A percentile compares a stretch with the other conserved stretches of the same genome.
These are phyloP conservation scores for Aspergillus campestris DNA, from an alignment of 495 filamentous ascomycete genomes.

Conservation along the genomic window DNA sequence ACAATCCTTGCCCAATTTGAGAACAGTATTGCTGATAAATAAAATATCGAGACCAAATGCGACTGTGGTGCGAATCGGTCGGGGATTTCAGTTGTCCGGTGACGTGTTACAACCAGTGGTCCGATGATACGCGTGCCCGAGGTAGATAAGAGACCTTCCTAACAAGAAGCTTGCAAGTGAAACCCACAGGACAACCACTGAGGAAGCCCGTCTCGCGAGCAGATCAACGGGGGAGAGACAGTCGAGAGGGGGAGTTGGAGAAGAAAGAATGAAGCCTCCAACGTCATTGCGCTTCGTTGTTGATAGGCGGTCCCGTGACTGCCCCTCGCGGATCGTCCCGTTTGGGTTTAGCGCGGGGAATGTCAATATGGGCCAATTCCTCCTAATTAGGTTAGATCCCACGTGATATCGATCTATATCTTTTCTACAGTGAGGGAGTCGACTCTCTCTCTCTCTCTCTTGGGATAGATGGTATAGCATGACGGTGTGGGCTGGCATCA, in stretches of 20 bases:
- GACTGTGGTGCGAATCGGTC: background rate
- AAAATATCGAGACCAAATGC: background rate
- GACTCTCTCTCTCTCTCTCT: no score
- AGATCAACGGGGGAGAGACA: background rate
- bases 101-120: constrained; percentile 8
- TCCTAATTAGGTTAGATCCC: no score
- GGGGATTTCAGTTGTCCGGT: constrained; percentile 1
- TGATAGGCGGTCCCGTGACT: constrained; percentile 16
- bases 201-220: background rate
- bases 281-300: constrained; percentile 11
- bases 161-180: background rate
- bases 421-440: no score
- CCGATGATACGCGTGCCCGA: background rate
- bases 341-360: constrained; percentile 30
- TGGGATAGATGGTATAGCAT: no score
- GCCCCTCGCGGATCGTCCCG: constrained; percentile 14
- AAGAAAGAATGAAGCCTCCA: constrained; percentile 4
- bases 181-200: background rate
- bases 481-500: no score
- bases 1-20: no score
- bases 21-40: background rate
- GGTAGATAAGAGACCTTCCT: background rate
- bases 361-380: no score
- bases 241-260: background rate
- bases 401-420: no score